phyloP scores from a whole-genome alignment of 805 yeast genomes.

The Candida sithepensis region DNA sequence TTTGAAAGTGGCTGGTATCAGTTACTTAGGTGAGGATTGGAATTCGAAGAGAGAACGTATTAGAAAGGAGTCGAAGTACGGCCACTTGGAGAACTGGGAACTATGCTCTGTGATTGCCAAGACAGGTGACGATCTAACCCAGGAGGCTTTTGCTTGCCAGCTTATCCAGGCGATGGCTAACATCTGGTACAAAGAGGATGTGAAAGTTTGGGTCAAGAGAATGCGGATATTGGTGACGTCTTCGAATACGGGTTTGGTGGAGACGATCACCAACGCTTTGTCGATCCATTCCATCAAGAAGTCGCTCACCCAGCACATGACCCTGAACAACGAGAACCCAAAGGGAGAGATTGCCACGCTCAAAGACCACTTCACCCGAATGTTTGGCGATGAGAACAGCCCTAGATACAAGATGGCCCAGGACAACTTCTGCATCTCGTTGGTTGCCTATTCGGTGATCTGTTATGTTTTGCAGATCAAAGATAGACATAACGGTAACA shows the following conservation, averaged over 20 bases:
- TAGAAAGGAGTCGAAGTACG: constrained; percentile 71
- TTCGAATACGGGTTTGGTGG: constrained; percentile 87
- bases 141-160: constrained; percentile 97
- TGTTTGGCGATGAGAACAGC: constrained; percentile 65
- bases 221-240: constrained; percentile 93
- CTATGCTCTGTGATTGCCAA: constrained; percentile 92
- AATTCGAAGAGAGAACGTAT: constrained; percentile 74
- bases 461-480: constrained; percentile 89
- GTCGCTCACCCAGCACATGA: constrained; percentile 74
- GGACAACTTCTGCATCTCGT: constrained; percentile 75
- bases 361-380: constrained; percentile 70
- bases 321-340: constrained; percentile 63
- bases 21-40: constrained; percentile 92
- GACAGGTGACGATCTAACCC: constrained; percentile 93
- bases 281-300: constrained; percentile 94
- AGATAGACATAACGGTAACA: constrained; percentile 96
- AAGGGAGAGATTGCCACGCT: constrained; percentile 69
- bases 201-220: constrained; percentile 85
- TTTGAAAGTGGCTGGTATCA: constrained; percentile 75
- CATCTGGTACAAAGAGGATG: constrained; percentile 69
- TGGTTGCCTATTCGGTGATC: constrained; percentile 89
- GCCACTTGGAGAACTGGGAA: constrained; percentile 91
- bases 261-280: constrained; percentile 91
- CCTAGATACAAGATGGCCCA: constrained; percentile 69
- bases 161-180: constrained; percentile 81